phyloP scores from a whole-genome alignment of 345 rosid genomes.

The Salix koriyanagi region DNA sequence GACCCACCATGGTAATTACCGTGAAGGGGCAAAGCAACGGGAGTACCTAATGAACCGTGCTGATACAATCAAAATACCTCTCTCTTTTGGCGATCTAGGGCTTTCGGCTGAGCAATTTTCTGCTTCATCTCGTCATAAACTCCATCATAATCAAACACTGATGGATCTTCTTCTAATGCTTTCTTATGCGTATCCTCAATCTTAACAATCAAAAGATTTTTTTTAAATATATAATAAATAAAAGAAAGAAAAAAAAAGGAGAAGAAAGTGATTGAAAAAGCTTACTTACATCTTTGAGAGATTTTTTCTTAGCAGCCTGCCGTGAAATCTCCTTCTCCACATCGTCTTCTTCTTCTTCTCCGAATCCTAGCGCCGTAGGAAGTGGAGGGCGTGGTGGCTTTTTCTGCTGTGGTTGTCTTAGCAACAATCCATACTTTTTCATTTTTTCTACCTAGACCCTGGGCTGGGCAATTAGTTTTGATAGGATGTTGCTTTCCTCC shows the following conservation, averaged over 20 bases:
- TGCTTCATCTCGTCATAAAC: conserved; percentile 80
- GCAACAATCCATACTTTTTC: conserved; percentile 87
- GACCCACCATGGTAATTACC: background rate
- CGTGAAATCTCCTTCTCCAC: conserved; percentile 76
- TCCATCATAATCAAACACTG: conserved; percentile 75
- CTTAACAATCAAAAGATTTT: conserved; percentile 28
- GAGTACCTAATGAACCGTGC: background rate
- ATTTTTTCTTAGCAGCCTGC: conserved; percentile 70
- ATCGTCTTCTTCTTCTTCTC: conserved; percentile 52
- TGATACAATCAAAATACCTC: conserved; percentile 39
- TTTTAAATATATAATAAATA: background rate
- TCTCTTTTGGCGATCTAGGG: conserved; percentile 57
- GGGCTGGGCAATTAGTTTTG: background rate
- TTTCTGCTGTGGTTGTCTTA: conserved; percentile 64
- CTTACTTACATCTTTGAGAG: conserved; percentile 57
- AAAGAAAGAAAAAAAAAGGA: background rate
- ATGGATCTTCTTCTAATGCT: conserved; percentile 80
- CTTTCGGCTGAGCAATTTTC: conserved; percentile 43
- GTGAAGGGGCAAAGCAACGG: background rate
- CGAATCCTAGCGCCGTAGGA: conserved; percentile 44
- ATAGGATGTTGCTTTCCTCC: background rate
- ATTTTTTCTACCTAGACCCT: conserved; percentile 17
- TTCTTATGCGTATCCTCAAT: conserved; percentile 81
- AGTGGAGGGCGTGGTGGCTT: conserved; percentile 52
- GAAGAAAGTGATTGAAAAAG: background rate